Evolutionary conservation across 2,329 filamentous ascomycete genomes (phyloP).

Genomic region (Fusarium scirpi): DNA sequence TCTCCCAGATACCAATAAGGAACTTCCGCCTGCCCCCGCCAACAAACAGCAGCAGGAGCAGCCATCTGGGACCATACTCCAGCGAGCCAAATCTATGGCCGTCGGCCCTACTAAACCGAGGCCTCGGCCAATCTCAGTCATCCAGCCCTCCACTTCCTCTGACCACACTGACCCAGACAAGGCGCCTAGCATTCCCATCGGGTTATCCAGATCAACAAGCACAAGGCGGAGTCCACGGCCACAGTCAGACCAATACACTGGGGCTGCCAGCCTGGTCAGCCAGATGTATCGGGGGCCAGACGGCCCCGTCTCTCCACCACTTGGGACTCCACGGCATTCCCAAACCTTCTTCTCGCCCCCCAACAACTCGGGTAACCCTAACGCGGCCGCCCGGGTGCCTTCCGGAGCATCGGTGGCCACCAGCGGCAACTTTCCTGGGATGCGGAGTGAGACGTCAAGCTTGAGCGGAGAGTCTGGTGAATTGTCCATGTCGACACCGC

Average conservation of each 20-base stretch:
- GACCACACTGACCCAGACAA: slow-evolving; percentile 75
- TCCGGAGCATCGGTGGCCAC: slow-evolving; percentile 60
- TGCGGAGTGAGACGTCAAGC: slow-evolving; percentile 73
- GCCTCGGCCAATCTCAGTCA: slow-evolving; percentile 68
- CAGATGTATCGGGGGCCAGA: slow-evolving; percentile 89
- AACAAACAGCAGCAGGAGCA: slow-evolving; percentile 48
- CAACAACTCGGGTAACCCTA: slow-evolving; percentile 63
- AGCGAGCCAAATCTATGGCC: slow-evolving; percentile 72
- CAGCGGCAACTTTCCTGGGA: slow-evolving; percentile 77
- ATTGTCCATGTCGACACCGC: slow-evolving; percentile 54
- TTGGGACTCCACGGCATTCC: slow-evolving; percentile 69
- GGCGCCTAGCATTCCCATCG: slow-evolving; percentile 80
- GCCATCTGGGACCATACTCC: slow-evolving; percentile 63
- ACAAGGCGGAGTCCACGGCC: slow-evolving; percentile 66
- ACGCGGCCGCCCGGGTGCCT: slow-evolving; percentile 64
- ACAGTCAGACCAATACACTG: slow-evolving; percentile 72
- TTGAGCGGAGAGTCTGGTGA: slow-evolving; percentile 75
- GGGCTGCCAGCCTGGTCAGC: slow-evolving; percentile 79
- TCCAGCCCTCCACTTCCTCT: slow-evolving; percentile 58
- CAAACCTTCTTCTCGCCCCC: slow-evolving; percentile 72
- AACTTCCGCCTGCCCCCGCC: slow-evolving; percentile 77
- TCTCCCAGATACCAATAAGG: slow-evolving; percentile 76
- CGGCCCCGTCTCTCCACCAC: slow-evolving; percentile 69
- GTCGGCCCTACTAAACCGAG: slow-evolving; percentile 61
- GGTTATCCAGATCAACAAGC: slow-evolving; percentile 65